Evolutionary conservation across 768 basidiomycete species (phyloP), one percentile per base, ranked within the genome.

Genomic region (Cubamyces sp.): DNA sequence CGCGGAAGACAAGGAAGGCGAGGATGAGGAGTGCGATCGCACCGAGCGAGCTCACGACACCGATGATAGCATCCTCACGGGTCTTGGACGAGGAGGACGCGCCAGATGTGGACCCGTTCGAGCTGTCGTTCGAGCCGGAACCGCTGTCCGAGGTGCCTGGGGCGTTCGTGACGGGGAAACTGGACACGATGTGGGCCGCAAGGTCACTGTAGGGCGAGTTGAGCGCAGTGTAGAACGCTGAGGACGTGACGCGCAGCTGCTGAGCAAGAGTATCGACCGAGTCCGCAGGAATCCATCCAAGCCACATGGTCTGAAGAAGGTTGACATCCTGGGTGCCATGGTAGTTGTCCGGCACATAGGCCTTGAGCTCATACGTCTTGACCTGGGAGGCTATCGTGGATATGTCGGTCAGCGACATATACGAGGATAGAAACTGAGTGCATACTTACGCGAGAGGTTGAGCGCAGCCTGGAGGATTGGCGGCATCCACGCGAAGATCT

Each of bases 11-110:
- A 68, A 96, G 87, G 77, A 86, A 90, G 16, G 80, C 81, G 30
- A 94, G 80, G 39, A 91, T 85, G 43, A 92, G 68, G 45, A 94
- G 71, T 0, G 92, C 87, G 57, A 95, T 82, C 5, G 83, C 90
- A 14, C 94, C 94, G 19, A 96, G 82, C 2, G 90, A 86, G 42
- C 84, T 86, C 64, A 94, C 91, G 3, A 96, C 93, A 21, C 95
- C 95, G 64, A 97, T 95, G 71, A 96, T 94, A 25, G 92, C 92
- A 66, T 96, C 86, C 69, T 90, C 84, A 14, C 92, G 82, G 16
- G 81, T 77, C 68, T 82, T 84, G 57, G 76, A 75, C n/a, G 69
- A 63, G 21, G 64, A 65, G 41, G 63, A 48, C 7, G 41, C 51
- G 19, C 55, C 34, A 21, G 62, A 49, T 6, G 54, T 26, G 2